Evolutionary conservation across 805 yeast species (phyloP).

Genomic region (Wickerhamomyces strasburgensis): DNA sequence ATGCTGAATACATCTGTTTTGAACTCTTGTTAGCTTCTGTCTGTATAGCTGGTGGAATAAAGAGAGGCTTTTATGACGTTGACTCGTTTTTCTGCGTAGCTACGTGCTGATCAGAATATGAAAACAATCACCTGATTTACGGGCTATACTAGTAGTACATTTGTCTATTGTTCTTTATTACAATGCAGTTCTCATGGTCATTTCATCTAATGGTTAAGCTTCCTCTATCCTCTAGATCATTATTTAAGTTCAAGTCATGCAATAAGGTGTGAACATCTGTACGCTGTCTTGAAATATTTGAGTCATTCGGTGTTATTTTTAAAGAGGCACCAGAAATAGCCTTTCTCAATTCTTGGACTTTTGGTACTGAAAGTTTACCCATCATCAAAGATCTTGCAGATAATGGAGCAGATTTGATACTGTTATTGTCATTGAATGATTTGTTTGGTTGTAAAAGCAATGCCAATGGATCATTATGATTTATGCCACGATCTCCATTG

Average conservation of each 20-base stretch:
- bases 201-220: conserved; percentile 7
- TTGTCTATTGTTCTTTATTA: no score
- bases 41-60: no score
- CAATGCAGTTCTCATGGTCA: no score
- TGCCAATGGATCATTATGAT: conserved; percentile 17
- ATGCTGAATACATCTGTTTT: no score
- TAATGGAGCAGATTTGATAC: conserved; percentile 25
- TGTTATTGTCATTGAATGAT: conserved; percentile 13
- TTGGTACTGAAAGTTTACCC: conserved; percentile 22
- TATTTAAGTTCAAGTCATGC: conserved; percentile 17
- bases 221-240: conserved; percentile 18
- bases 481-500: conserved; percentile 2
- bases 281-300: conserved; percentile 10
- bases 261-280: conserved; percentile 22
- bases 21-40: no score
- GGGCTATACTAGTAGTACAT: no score
- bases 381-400: conserved; percentile 24
- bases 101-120: no score
- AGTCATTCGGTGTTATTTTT: conserved; percentile 1
- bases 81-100: no score
- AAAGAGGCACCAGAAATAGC: conserved; percentile 20
- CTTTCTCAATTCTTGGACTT: conserved; percentile 23
- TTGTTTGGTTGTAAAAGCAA: conserved; percentile 16
- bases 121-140: no score
- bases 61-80: no score